These are phyloP conservation scores for Cyberlindnera meyerae DNA, from an alignment of 805 yeast genomes.

Conservation along the genomic window DNA sequence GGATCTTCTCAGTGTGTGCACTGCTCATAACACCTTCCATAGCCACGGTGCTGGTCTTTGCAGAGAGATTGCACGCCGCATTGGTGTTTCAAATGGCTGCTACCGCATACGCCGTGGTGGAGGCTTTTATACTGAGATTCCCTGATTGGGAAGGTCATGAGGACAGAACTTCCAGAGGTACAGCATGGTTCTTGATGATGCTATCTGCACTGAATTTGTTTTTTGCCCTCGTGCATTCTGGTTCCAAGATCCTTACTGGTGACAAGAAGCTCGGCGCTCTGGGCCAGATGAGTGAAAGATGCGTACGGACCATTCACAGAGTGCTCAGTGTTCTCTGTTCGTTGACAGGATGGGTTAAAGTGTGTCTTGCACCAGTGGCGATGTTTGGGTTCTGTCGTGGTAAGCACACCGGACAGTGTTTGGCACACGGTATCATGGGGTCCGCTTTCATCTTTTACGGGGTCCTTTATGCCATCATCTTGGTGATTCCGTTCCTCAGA, in stretches of 20 bases:
- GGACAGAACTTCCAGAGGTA: conserved; percentile 60
- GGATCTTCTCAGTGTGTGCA: conserved; percentile 47
- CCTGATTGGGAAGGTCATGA: conserved; percentile 65
- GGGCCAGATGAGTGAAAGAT: conserved; percentile 34
- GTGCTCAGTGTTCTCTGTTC: conserved; percentile 41
- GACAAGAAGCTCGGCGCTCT: conserved; percentile 29
- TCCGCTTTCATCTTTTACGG: conserved; percentile 81
- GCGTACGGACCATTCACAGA: conserved; percentile 36
- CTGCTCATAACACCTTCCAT: conserved; percentile 54
- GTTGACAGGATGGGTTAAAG: conserved; percentile 71
- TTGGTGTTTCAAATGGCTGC: conserved; percentile 42
- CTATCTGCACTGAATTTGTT: conserved; percentile 45
- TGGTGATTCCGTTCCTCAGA: conserved; percentile 73
- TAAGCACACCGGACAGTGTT: conserved; percentile 85
- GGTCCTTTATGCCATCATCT: conserved; percentile 56
- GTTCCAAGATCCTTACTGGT: conserved; percentile 37
- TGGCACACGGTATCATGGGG: conserved; percentile 98
- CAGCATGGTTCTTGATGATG: conserved; percentile 57
- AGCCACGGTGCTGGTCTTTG: conserved; percentile 49
- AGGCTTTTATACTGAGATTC: conserved; percentile 52
- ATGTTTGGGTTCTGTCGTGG: conserved; percentile 84
- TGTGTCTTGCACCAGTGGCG: conserved; percentile 77
- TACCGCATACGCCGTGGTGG: conserved; percentile 49
- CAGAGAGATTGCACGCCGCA: conserved; percentile 42
- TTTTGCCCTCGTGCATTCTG: conserved; percentile 51